Conservation (phyloP, 2,329 filamentous ascomycete species). For the Bipolaris cookei region DNA sequence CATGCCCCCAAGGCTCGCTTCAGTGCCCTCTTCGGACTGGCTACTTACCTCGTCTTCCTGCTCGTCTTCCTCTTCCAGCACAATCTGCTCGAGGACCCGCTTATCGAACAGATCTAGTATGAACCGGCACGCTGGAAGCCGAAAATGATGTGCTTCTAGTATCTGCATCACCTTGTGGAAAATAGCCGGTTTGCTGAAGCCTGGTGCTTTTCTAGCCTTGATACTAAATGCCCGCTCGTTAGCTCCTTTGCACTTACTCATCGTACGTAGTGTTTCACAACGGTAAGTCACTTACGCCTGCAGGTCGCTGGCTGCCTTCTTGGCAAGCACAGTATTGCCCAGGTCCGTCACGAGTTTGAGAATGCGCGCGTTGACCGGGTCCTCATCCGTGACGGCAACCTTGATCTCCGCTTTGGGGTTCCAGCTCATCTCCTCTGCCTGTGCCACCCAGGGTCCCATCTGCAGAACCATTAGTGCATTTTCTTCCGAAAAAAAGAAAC, state of each 20-base stretch:
- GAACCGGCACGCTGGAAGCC: conserved; percentile 84
- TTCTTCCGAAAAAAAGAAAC: not conserved
- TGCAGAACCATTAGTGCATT: conserved; percentile 30
- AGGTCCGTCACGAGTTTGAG: conserved; percentile 85
- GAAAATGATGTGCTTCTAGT: conserved; percentile 87
- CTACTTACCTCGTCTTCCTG: conserved; percentile 43
- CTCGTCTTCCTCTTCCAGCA: conserved; percentile 73
- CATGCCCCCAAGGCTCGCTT: conserved; percentile 25
- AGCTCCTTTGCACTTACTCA: conserved; percentile 12
- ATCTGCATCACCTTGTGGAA: conserved; percentile 87
- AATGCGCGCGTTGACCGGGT: conserved; percentile 74
- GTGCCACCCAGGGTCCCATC: conserved; percentile 49
- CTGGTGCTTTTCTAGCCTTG: conserved; percentile 74
- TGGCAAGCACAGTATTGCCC: conserved; percentile 91
- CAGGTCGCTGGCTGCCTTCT: conserved; percentile 82
- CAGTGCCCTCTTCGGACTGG: conserved; percentile 43
- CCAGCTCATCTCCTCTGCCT: conserved; percentile 39
- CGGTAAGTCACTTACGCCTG: conserved; percentile 55
- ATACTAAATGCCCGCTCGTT: conserved; percentile 59
- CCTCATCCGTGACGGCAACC: conserved; percentile 64
- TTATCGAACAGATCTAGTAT: conserved; percentile 95
- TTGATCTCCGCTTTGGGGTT: conserved; percentile 52
- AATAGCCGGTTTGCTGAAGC: conserved; percentile 76
- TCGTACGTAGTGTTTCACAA: not conserved
- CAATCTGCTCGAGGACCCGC: conserved; percentile 80